Conservation (phyloP, 179 eudicot genomes). For the Carnegiea gigantea region DNA sequence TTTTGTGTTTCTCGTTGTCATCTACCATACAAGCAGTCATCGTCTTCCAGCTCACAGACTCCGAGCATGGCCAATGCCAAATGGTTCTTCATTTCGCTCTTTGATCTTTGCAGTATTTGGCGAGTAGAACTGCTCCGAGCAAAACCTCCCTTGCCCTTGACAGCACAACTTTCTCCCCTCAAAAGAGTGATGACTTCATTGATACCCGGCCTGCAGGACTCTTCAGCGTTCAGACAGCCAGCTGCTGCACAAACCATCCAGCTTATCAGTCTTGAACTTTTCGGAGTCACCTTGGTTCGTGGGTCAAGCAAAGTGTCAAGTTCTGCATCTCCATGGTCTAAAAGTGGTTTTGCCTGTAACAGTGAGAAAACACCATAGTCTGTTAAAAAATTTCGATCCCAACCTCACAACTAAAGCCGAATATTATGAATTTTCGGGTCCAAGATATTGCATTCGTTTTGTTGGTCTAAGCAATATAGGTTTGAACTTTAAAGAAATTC, state of each 20-base stretch:
- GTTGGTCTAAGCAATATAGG: too few species aligned
- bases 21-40: constrained; percentile 53
- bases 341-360: constrained; percentile 79
- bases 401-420: not conserved
- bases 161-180: constrained; percentile 44
- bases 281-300: constrained; percentile 49
- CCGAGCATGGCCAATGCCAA: constrained; percentile 93
- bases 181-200: constrained; percentile 51
- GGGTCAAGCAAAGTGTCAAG: constrained; percentile 58
- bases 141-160: constrained; percentile 39
- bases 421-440: too few species aligned
- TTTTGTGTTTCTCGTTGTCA: constrained; percentile 23
- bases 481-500: too few species aligned
- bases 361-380: constrained; percentile 2
- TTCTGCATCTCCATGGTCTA: constrained; percentile 56
- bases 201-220: constrained; percentile 72
- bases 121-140: constrained; percentile 38
- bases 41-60: constrained; percentile 72
- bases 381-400: not conserved
- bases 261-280: constrained; percentile 48
- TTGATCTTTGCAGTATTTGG: constrained; percentile 40
- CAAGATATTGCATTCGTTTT: too few species aligned
- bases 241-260: constrained; percentile 75
- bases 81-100: constrained; percentile 66
- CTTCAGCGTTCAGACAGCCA: constrained; percentile 70